A percentile compares a stretch with the other conserved stretches of the same genome.
phyloP scores from a whole-genome alignment of 2,329 filamentous ascomycete genomes.

The Penicillium sp. region DNA sequence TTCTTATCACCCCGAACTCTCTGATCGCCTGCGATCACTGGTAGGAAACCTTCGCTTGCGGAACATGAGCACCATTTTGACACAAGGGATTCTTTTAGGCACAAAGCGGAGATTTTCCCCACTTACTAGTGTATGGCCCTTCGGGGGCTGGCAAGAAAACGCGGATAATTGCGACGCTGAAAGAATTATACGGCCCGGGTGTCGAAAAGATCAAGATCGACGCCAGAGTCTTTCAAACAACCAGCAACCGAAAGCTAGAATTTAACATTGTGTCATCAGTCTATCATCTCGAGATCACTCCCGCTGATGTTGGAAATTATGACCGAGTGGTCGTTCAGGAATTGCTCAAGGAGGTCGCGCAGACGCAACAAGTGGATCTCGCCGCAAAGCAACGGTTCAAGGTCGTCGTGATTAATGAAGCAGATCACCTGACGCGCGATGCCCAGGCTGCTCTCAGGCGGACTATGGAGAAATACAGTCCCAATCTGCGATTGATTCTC shows the following conservation, averaged over 20 bases:
- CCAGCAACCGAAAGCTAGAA: constrained; percentile 92
- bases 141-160: constrained; percentile 98
- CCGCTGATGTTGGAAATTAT: constrained; percentile 93
- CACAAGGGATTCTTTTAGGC: constrained; percentile 57
- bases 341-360: constrained; percentile 92
- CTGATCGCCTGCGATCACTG: constrained; percentile 78
- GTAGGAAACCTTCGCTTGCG: constrained; percentile 50
- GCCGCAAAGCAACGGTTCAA: constrained; percentile 91
- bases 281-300: constrained; percentile 98
- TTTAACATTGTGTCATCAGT: constrained; percentile 98
- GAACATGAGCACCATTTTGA: constrained; percentile 8
- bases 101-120: constrained; percentile 94
- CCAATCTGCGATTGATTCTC: constrained; percentile 86
- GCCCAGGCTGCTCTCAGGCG: constrained; percentile 90
- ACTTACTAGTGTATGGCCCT: constrained; percentile 94
- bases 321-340: constrained; percentile 96
- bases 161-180: constrained; percentile 88
- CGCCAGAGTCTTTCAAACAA: constrained; percentile 92
- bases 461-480: constrained; percentile 99
- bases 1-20: constrained; percentile 86
- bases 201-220: constrained; percentile 99
- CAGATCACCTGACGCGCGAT: constrained; percentile 88
- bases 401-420: constrained; percentile 98
- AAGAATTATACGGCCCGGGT: constrained; percentile 90
- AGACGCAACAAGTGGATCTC: constrained; percentile 98